A percentile compares a stretch with the other conserved stretches of the same genome.
Conservation (phyloP, 352 stramenopile species). For the Phytophthora hibernalis region DNA sequence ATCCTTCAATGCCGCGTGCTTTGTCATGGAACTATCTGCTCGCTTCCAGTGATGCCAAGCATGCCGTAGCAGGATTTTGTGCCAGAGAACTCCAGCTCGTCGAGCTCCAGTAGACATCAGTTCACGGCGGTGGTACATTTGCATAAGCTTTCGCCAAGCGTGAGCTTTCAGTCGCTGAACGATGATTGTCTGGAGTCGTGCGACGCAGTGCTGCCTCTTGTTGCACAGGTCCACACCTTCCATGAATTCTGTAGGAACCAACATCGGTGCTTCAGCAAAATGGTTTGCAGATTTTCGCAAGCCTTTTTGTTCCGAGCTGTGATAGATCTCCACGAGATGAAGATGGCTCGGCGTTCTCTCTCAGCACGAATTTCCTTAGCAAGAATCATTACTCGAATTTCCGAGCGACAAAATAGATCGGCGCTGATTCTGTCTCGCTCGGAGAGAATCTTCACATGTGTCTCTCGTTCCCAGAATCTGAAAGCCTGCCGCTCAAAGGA, state of each 20-base stretch:
- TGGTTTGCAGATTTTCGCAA: constrained; percentile 7
- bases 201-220: constrained; percentile 1
- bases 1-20: constrained; percentile 3
- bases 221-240: constrained; percentile 1
- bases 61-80: constrained; percentile 24
- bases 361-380: constrained; percentile 14
- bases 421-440: constrained; percentile 30
- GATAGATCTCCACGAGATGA: constrained; percentile 27
- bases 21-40: constrained; percentile 7
- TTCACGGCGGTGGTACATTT: constrained; percentile 6
- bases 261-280: constrained; percentile 10
- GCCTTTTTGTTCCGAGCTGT: constrained; percentile 10
- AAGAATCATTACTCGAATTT: constrained; percentile 25
- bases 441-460: constrained; percentile 17
- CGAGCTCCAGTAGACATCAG: constrained; percentile 13
- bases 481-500: constrained; percentile 20
- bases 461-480: constrained; percentile 21
- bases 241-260: constrained; percentile 14
- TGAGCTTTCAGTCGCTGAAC: constrained; percentile 12
- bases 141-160: constrained; percentile 25
- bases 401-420: constrained; percentile 31
- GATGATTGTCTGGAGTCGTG: constrained; percentile 1
- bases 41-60: constrained; percentile 31
- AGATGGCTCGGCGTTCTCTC: constrained; percentile 14
- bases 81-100: constrained; percentile 16